Percentiles rank a stretch among this genome's conserved stretches.
These are phyloP conservation scores for Monosporascus sp. DNA, from an alignment of 2,329 filamentous ascomycete species.

Conservation along the genomic window DNA sequence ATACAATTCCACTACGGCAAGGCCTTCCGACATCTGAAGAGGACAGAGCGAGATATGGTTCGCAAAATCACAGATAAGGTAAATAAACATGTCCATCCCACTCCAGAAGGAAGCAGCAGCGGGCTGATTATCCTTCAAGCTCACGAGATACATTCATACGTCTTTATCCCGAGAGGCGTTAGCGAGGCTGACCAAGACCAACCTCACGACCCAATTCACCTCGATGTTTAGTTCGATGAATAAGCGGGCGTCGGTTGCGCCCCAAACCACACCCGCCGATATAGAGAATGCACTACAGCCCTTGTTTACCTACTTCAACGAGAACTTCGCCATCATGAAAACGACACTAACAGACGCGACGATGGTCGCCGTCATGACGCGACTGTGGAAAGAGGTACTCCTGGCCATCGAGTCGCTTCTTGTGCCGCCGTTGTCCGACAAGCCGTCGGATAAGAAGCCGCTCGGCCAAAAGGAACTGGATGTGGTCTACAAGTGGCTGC, in stretches of 20 bases:
- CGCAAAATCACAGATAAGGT: constrained; percentile 97
- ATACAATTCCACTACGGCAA: constrained; percentile 99
- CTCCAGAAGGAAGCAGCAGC: not conserved
- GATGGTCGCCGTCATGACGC: constrained; percentile 98
- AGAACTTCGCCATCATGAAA: constrained; percentile 99
- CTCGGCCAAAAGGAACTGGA: constrained; percentile 86
- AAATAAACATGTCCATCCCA: constrained; percentile 20
- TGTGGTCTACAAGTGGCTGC: constrained; percentile 90
- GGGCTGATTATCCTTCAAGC: constrained; percentile 40
- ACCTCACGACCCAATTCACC: constrained; percentile 51
- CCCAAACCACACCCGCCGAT: constrained; percentile 63
- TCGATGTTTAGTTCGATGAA: constrained; percentile 17
- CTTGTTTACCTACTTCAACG: constrained; percentile 91
- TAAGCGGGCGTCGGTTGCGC: constrained; percentile 49
- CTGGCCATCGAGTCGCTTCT: constrained; percentile 85
- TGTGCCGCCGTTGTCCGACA: constrained; percentile 91
- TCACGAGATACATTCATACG: constrained; percentile 87
- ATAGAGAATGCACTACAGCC: constrained; percentile 77
- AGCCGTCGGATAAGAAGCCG: constrained; percentile 78
- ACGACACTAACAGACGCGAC: constrained; percentile 88
- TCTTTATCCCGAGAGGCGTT: constrained; percentile 81
- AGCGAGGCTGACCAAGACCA: constrained; percentile 64
- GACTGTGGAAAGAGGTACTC: constrained; percentile 95
- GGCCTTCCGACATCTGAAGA: constrained; percentile 89
- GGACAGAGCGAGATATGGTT: constrained; percentile 96